A percentile compares a stretch with the other conserved stretches of the same genome.
phyloP scores from a whole-genome alignment of 148 eudicot species.

The Camellia sinensis region DNA sequence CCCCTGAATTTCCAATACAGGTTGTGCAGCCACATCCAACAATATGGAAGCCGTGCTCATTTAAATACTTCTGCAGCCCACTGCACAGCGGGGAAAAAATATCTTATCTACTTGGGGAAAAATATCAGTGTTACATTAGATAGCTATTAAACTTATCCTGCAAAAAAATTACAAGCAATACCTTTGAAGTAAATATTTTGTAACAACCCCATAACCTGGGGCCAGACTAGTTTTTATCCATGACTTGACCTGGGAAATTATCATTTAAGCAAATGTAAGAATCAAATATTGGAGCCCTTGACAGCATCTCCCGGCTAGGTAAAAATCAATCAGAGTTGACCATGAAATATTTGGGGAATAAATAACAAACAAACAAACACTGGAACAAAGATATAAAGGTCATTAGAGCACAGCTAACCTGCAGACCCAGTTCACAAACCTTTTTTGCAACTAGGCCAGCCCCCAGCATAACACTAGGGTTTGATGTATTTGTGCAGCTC shows the following conservation, averaged over 20 bases:
- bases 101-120: too few species aligned
- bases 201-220: slow-evolving; percentile 9
- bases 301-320: too few species aligned
- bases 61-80: slow-evolving; percentile 5
- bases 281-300: too few species aligned
- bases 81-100: not conserved
- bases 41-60: not conserved
- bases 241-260: not conserved
- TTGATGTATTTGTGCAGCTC: slow-evolving; percentile 15
- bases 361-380: too few species aligned
- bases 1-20: slow-evolving; percentile 4
- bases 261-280: too few species aligned
- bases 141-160: too few species aligned
- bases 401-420: too few species aligned
- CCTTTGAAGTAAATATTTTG: not conserved
- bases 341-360: too few species aligned
- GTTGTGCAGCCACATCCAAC: slow-evolving; percentile 10
- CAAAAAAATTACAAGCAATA: not conserved
- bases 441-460: slow-evolving; percentile 11
- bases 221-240: slow-evolving; percentile 13
- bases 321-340: too few species aligned
- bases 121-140: too few species aligned
- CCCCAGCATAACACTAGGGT: slow-evolving; percentile 11
- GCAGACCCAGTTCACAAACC: not conserved
- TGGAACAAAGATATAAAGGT: too few species aligned